These are phyloP conservation scores for Tricholoma hemisulphureum DNA, from an alignment of 768 basidiomycete genomes.

Conservation along the genomic window DNA sequence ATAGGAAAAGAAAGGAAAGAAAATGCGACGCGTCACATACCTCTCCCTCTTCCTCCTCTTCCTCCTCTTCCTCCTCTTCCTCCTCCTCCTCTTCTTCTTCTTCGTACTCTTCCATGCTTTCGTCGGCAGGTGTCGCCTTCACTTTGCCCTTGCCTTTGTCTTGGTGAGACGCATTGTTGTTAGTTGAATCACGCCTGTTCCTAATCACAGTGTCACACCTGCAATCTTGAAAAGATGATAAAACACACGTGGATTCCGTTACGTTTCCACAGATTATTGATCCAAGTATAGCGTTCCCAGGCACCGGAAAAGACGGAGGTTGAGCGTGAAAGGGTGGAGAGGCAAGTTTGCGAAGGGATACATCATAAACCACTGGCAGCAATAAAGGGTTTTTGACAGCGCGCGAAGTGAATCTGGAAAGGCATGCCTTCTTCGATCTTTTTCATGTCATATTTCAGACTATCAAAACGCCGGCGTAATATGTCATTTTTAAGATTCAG, in stretches of 20 bases:
- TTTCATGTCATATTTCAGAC: slow-evolving; percentile 83
- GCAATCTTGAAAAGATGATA: not conserved
- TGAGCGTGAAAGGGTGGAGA: slow-evolving; percentile 3
- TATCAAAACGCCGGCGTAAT: slow-evolving; percentile 73
- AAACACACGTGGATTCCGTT: not conserved
- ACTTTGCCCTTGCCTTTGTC: slow-evolving; percentile 59
- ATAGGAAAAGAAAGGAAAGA: too few species aligned
- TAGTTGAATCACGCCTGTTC: slow-evolving; percentile 13
- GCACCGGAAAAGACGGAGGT: not conserved
- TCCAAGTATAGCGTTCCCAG: too few species aligned
- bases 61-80: slow-evolving; percentile 49
- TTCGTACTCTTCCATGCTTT: slow-evolving; percentile 35
- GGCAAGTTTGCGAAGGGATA: slow-evolving; percentile 69
- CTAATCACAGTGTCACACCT: slow-evolving; percentile 26
- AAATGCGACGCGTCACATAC: slow-evolving; percentile 32
- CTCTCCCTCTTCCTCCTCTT: slow-evolving; percentile 36
- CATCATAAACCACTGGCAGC: slow-evolving; percentile 74
- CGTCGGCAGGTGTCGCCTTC: slow-evolving; percentile 8
- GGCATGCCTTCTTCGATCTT: slow-evolving; percentile 81
- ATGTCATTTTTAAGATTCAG: slow-evolving; percentile 81
- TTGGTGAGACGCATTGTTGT: slow-evolving; percentile 37
- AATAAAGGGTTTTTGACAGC: not conserved
- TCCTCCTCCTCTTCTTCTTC: slow-evolving; percentile 45
- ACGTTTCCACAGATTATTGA: too few species aligned
- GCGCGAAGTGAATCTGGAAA: slow-evolving; percentile 3